These are phyloP conservation scores for Hypomyces rosellus DNA, from an alignment of 2,329 filamentous ascomycete species.

Conservation along the genomic window DNA sequence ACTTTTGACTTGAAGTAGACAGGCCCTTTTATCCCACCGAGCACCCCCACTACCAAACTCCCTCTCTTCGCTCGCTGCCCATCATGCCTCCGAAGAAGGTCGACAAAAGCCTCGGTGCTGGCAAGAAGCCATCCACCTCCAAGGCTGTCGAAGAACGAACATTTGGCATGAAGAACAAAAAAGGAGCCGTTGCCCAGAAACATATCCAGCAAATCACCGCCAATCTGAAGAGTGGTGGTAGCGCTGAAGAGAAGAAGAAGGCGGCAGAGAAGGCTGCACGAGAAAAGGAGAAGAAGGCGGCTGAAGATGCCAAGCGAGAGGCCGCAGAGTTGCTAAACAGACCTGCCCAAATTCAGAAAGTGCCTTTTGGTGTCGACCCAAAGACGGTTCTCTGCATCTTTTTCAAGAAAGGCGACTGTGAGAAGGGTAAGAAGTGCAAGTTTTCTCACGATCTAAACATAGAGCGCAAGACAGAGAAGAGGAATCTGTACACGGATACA, in stretches of 20 bases:
- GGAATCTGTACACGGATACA: conserved; percentile 80
- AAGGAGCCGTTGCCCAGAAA: conserved; percentile 83
- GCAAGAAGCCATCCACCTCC: conserved; percentile 49
- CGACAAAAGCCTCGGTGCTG: conserved; percentile 41
- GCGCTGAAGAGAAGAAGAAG: conserved; percentile 81
- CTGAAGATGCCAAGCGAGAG: conserved; percentile 78
- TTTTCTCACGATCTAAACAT: conserved; percentile 88
- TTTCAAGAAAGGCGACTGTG: conserved; percentile 94
- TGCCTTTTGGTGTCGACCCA: conserved; percentile 94
- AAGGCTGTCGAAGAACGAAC: conserved; percentile 87
- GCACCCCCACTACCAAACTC: conserved; percentile 9
- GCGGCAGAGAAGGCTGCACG: conserved; percentile 59
- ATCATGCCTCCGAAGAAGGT: conserved; percentile 68
- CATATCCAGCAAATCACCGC: conserved; percentile 79
- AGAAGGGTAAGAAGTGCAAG: conserved; percentile 97
- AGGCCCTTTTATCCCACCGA: conserved; percentile 11
- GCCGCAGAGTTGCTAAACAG: conserved; percentile 77
- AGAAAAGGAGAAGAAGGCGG: conserved; percentile 85
- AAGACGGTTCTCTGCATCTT: conserved; percentile 97
- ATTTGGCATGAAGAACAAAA: conserved; percentile 99
- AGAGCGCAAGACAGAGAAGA: conserved; percentile 90
- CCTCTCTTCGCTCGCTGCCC: conserved; percentile 26
- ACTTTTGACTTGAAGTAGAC: neutral
- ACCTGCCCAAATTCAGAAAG: conserved; percentile 93
- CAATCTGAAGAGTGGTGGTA: conserved; percentile 66